These are phyloP conservation scores for Penicillium vulpinum DNA, from an alignment of 2,329 filamentous ascomycete genomes.

Conservation along the genomic window DNA sequence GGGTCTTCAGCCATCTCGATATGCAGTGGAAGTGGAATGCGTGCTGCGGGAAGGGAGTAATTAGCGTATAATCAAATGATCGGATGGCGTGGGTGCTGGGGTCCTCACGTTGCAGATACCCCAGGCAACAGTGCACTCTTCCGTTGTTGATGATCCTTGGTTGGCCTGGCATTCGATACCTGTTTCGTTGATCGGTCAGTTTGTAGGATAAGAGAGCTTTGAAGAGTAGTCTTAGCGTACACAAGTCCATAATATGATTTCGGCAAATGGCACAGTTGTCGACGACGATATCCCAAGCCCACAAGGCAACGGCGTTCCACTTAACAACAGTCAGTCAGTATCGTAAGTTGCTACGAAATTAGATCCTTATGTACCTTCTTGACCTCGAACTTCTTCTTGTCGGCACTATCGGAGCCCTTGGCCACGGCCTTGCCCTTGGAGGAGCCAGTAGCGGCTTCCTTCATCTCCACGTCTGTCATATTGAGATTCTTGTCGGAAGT, in stretches of 20 bases:
- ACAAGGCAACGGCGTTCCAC: conserved; percentile 98
- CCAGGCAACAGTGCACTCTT: conserved; percentile 98
- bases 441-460: conserved; percentile 61
- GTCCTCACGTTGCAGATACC: conserved; percentile 92
- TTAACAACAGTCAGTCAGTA: conserved; percentile 42
- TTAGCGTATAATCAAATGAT: background rate
- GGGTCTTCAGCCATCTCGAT: conserved; percentile 97
- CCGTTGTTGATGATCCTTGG: conserved; percentile 92
- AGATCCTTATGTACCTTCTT: conserved; percentile 72
- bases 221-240: conserved; percentile 51
- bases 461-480: conserved; percentile 98
- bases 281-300: conserved; percentile 99
- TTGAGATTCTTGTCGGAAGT: conserved; percentile 14
- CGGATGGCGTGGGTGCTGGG: background rate
- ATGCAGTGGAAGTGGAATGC: conserved; percentile 99
- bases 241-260: conserved; percentile 99
- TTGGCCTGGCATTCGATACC: conserved; percentile 99
- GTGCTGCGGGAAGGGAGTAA: conserved; percentile 60
- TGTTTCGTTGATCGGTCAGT: conserved; percentile 39
- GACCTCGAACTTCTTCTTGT: conserved; percentile 97
- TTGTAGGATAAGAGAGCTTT: background rate
- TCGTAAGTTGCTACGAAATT: conserved; percentile 2
- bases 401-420: conserved; percentile 56
- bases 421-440: conserved; percentile 57
- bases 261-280: conserved; percentile 99